Evolutionary conservation across 2,329 filamentous ascomycete species (phyloP), one percentile per base, ranked within the genome.

Genomic region (Leptodontidium sp.): DNA sequence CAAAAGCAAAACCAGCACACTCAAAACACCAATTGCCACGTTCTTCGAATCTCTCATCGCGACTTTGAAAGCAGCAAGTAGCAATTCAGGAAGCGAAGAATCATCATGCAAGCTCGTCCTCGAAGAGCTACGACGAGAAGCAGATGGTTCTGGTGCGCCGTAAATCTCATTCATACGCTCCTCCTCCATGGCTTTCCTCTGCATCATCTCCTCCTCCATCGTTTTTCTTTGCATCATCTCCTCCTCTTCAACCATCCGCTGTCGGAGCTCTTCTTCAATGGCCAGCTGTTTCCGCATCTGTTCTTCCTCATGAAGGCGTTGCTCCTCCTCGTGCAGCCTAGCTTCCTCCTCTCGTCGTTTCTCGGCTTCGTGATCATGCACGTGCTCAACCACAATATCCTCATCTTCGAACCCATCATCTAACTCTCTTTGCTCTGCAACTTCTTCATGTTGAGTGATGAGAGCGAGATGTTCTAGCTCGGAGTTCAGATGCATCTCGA

Each of bases 1-100:
- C 11, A 90, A 79, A 35, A 87, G 66, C 15, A 88, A 72, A 1
- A 88, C 82, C n/a, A 90, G 75, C 1, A 86, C 68, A 65, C 85
- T 84, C 62, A 91, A 79, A 0, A 86, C 74, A 5, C 82, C 80
- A 32, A 90, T 90, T n/a, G 83, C 79, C 11, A 90, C 76, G 66
- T 90, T 90, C 79, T 86, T 89, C 67, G 82, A 82, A 72, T 90
- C 88, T 58, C 84, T 82, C 73, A 90, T 74, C 21, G 87, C 77
- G 8, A 90, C 84, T 40, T 83, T 82, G 62, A 81, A 79, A 0
- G 87, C 86, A 71, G 87, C 85, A 9, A 87, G 73, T 0, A 90
- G 74, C 9, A 90, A 79, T 69, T 88, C 84, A 0, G 82, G 79
- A 12, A 90, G 81, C 1, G 85, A 85, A 0, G 64, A 64, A 26